Evolutionary conservation across 192 early-diverging fungal genomes (phyloP).

Genomic region (Gryganskiella cystojenkinii): DNA sequence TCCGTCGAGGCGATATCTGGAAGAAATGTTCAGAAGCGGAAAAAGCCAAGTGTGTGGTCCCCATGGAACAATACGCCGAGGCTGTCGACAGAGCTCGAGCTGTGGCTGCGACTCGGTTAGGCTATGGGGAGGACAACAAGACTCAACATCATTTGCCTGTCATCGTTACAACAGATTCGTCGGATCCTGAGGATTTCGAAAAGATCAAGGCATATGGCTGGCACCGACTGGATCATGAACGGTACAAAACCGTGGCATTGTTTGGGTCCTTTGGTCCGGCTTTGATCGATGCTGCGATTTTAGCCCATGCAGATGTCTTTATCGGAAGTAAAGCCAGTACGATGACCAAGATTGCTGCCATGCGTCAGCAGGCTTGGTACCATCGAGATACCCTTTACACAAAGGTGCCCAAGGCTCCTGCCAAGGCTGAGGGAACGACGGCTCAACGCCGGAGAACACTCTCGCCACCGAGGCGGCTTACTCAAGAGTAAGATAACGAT

Average conservation of each 20-base stretch:
- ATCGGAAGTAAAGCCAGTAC: conserved; percentile 5
- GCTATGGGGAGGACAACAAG: no score
- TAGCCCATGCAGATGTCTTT: conserved; percentile 13
- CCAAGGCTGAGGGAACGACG: no score
- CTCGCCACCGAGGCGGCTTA: no score
- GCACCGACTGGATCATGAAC: conserved; percentile 4
- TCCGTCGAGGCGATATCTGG: conserved; percentile 19
- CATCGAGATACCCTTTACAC: conserved; percentile 4
- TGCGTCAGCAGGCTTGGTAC: conserved; percentile 14
- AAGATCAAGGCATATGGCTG: neutral
- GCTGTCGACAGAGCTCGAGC: neutral
- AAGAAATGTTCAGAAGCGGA: conserved; percentile 5
- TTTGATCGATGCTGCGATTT: conserved; percentile 10
- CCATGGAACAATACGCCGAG: conserved; percentile 2
- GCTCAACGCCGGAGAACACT: no score
- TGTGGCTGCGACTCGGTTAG: neutral
- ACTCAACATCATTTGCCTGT: conserved; percentile 1
- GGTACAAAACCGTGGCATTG: neutral
- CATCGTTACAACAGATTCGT: conserved; percentile 11
- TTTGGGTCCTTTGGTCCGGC: conserved; percentile 18
- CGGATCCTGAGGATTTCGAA: neutral
- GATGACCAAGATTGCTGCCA: conserved; percentile 8
- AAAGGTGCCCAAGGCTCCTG: no score
- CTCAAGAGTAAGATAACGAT: no score
- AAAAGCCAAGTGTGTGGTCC: neutral